Conservation (phyloP, 2,329 filamentous ascomycete genomes). For the Zasmidium citrigriseum region DNA sequence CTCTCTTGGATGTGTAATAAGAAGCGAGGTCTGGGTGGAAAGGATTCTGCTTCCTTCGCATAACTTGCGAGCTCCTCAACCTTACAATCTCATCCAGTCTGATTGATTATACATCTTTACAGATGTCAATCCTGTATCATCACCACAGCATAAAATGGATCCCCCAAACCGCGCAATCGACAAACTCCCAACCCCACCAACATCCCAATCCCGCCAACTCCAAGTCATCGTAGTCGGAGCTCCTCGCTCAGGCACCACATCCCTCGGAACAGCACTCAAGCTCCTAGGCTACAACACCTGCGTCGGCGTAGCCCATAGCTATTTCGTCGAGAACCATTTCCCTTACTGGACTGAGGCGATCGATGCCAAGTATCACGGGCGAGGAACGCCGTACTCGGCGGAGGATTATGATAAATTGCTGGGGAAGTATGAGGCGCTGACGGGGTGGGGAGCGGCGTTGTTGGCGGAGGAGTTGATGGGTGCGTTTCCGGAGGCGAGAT, state of each 20-base stretch:
- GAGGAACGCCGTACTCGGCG: not conserved
- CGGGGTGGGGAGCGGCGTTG: not conserved
- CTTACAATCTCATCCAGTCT: no score
- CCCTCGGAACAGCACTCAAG: not conserved
- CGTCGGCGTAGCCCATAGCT: not conserved
- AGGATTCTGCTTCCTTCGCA: no score
- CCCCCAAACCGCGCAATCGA: not conserved
- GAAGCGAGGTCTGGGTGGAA: no score
- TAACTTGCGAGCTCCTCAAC: no score
- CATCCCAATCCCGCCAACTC: not conserved
- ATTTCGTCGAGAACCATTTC: constrained; percentile 1
- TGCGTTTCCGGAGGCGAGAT: not conserved
- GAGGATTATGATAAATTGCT: not conserved
- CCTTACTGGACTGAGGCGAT: constrained; percentile 2
- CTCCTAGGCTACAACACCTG: constrained; percentile 1
- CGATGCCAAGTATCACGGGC: not conserved
- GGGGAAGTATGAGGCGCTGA: not conserved
- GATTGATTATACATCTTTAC: no score
- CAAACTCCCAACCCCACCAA: not conserved
- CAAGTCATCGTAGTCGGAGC: not conserved
- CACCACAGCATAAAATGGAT: no score
- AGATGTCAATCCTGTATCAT: no score
- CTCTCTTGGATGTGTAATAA: no score
- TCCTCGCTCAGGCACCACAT: not conserved
- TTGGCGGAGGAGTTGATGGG: not conserved